Conservation (phyloP, 495 filamentous ascomycete genomes). For the Halenospora varia region DNA sequence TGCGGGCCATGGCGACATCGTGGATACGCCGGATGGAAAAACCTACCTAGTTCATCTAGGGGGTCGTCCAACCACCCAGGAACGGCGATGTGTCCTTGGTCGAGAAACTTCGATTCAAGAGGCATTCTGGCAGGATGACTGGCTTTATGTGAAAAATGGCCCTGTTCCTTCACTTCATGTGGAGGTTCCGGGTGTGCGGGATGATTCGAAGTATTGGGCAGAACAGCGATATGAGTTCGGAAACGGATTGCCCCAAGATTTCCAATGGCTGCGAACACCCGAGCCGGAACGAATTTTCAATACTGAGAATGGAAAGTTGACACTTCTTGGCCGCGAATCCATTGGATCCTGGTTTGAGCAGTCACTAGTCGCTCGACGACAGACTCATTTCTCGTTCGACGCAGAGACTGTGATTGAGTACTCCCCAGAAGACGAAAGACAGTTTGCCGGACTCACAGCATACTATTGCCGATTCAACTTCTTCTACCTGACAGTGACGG, state of each 20-base stretch:
- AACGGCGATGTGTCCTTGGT: slow-evolving; percentile 49
- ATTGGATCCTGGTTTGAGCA: slow-evolving; percentile 55
- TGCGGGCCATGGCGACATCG: slow-evolving; percentile 56
- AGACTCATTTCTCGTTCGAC: slow-evolving; percentile 52
- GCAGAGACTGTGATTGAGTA: slow-evolving; percentile 51
- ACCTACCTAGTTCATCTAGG: slow-evolving; percentile 52
- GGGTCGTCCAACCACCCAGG: slow-evolving; percentile 48
- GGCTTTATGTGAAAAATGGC: slow-evolving; percentile 53
- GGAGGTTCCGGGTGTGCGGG: slow-evolving; percentile 42
- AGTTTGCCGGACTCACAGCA: slow-evolving; percentile 52
- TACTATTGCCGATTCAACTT: slow-evolving; percentile 58
- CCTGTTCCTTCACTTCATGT: slow-evolving; percentile 49
- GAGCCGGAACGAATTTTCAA: slow-evolving; percentile 49
- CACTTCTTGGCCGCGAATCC: slow-evolving; percentile 43
- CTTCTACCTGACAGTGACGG: slow-evolving; percentile 53
- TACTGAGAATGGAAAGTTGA: slow-evolving; percentile 34
- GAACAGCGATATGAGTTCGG: slow-evolving; percentile 47
- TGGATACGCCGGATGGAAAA: slow-evolving; percentile 52
- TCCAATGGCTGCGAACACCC: slow-evolving; percentile 54
- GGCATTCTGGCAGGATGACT: slow-evolving; percentile 49
- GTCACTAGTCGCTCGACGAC: slow-evolving; percentile 47
- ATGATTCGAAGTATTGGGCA: slow-evolving; percentile 49
- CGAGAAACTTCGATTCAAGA: slow-evolving; percentile 53
- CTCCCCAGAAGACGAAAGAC: slow-evolving; percentile 45
- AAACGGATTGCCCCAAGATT: slow-evolving; percentile 41